phyloP scores from a whole-genome alignment of 148 eudicot species.

The Hydrangea macrophylla region DNA sequence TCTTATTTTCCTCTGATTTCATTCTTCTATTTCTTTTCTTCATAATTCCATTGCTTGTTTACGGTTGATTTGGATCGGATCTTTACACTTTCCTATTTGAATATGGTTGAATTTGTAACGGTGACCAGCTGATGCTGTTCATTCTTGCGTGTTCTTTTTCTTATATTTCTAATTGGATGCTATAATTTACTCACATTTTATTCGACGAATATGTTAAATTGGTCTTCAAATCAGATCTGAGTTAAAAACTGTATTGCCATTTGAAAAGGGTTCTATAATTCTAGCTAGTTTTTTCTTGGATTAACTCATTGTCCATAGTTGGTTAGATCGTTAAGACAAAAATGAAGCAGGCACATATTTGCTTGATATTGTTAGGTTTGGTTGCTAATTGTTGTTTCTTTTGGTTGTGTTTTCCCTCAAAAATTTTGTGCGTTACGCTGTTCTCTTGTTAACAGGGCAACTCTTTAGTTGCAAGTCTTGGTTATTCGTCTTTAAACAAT shows the following conservation, averaged over 20 bases:
- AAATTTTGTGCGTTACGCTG: background rate
- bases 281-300: background rate
- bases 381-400: background rate
- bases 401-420: no score
- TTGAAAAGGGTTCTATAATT: background rate
- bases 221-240: background rate
- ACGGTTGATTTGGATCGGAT: no score
- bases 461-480: background rate
- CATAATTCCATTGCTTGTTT: no score
- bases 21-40: no score
- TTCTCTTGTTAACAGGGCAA: background rate
- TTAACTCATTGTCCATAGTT: background rate
- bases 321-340: background rate
- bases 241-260: background rate
- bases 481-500: background rate
- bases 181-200: background rate
- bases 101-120: background rate
- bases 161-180: background rate
- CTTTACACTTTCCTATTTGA: no score
- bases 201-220: background rate
- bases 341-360: background rate
- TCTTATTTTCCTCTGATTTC: no score
- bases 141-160: background rate
- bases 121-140: background rate
- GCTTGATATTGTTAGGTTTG: background rate